Conservation (phyloP, 106 monocot genomes). For the Acorus calamus region DNA sequence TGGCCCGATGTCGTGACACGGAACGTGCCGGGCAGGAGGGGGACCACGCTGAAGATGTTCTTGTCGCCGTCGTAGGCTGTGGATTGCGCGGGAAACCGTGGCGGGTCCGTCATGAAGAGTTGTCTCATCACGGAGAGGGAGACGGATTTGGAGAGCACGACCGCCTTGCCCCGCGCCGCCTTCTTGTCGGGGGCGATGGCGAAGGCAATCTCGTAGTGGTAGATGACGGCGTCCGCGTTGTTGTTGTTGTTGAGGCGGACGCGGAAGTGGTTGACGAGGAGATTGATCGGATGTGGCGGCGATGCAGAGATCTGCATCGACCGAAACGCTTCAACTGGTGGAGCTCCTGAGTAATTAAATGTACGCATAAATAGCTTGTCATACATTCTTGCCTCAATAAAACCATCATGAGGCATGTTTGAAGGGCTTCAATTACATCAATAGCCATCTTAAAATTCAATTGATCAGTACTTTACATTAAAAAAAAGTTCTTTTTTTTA, state of each 20-base stretch:
- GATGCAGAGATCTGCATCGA: too few species aligned
- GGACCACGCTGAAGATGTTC: constrained; percentile 12
- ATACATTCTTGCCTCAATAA: too few species aligned
- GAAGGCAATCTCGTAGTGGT: constrained; percentile 8
- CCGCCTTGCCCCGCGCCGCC: background rate
- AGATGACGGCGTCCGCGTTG: background rate
- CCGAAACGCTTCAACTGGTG: too few species aligned
- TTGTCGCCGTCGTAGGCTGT: constrained; percentile 29
- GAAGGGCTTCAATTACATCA: too few species aligned
- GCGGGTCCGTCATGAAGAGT: constrained; percentile 1
- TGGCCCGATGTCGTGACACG: constrained; percentile 1
- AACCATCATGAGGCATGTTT: too few species aligned
- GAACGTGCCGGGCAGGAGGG: constrained; percentile 5
- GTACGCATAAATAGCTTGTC: too few species aligned
- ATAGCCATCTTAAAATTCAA: too few species aligned
- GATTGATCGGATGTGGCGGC: background rate
- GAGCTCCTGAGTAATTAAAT: too few species aligned
- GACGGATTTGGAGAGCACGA: constrained; percentile 9
- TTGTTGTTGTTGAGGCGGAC: background rate
- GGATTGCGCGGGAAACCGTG: constrained; percentile 2
- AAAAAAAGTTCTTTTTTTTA: too few species aligned
- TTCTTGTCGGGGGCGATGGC: background rate
- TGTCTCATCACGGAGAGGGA: constrained; percentile 14
- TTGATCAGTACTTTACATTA: too few species aligned
- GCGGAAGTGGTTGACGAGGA: constrained; percentile 12